A percentile compares a stretch with the other conserved stretches of the same genome.
phyloP scores from a whole-genome alignment of 176 grass and related monocot genomes.

The Juncus inflexus region DNA sequence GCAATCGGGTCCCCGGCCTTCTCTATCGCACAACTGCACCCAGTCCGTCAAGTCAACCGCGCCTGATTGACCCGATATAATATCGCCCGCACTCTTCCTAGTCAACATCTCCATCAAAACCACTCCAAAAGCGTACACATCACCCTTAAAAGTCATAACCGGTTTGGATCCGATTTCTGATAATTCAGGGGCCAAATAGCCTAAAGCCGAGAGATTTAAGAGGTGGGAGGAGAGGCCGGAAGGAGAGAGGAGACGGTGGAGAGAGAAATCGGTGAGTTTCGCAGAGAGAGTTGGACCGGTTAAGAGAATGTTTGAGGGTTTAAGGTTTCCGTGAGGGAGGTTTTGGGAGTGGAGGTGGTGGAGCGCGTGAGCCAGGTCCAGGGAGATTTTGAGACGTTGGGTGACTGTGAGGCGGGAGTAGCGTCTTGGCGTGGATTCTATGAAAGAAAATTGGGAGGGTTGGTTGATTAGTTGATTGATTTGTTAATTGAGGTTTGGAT shows the following conservation, averaged over 20 bases:
- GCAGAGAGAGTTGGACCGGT: conserved; percentile 83
- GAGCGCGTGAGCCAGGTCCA: conserved; percentile 62
- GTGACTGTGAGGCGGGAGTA: conserved; percentile 77
- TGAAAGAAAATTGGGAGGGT: no score
- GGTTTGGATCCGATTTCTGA: conserved; percentile 48
- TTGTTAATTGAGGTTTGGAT: no score
- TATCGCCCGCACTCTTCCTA: conserved; percentile 82
- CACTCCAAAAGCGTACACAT: conserved; percentile 88
- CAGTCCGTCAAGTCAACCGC: conserved; percentile 97
- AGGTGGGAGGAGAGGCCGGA: conserved; percentile 68
- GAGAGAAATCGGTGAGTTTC: conserved; percentile 68
- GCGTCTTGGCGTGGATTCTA: conserved; percentile 95
- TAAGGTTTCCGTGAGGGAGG: conserved; percentile 79
- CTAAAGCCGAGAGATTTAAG: conserved; percentile 78
- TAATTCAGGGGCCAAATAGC: conserved; percentile 77
- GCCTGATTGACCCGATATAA: conserved; percentile 84
- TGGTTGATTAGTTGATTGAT: no score
- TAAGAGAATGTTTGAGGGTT: conserved; percentile 92
- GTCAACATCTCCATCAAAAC: conserved; percentile 87
- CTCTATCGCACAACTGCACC: conserved; percentile 96
- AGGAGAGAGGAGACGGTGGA: conserved; percentile 79
- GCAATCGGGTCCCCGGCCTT: conserved; percentile 88
- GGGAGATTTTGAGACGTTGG: conserved; percentile 76
- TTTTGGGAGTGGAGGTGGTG: conserved; percentile 83
- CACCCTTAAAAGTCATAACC: conserved; percentile 55